Percentiles rank a stretch among this genome's conserved stretches.
Evolutionary conservation across 495 filamentous ascomycete genomes (phyloP).

Genomic region (Xylaria sp.): DNA sequence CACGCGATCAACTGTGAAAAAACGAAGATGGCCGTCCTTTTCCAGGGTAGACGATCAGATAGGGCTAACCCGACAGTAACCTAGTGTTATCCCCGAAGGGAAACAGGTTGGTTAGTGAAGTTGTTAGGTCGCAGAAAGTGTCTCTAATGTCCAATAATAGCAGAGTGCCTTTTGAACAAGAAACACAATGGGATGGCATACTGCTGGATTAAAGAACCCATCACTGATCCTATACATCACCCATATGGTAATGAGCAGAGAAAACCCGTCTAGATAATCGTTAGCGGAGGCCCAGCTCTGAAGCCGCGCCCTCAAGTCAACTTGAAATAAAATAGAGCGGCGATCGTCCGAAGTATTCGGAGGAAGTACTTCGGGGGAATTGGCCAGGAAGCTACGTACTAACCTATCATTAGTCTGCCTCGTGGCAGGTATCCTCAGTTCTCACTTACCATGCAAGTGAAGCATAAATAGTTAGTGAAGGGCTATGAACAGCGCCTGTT

Average conservation of each 20-base stretch:
- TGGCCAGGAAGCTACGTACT: constrained; percentile 48
- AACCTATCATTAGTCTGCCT: constrained; percentile 45
- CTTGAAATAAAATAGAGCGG: background rate
- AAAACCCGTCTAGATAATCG: constrained; percentile 60
- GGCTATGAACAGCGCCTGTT: constrained; percentile 18
- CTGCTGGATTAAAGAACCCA: constrained; percentile 71
- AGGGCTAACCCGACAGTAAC: constrained; percentile 60
- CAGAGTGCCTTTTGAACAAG: background rate
- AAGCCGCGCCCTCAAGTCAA: background rate
- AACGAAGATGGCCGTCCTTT: constrained; percentile 56
- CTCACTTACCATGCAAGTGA: constrained; percentile 34
- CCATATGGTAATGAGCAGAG: constrained; percentile 71
- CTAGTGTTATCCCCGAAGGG: constrained; percentile 23
- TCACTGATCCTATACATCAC: constrained; percentile 70
- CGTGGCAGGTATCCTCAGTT: background rate
- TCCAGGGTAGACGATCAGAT: constrained; percentile 54
- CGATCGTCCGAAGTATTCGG: background rate
- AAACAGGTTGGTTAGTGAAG: background rate
- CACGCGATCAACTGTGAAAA: constrained; percentile 60
- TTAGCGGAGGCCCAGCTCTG: constrained; percentile 11
- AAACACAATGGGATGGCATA: constrained; percentile 40
- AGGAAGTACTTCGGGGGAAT: no score
- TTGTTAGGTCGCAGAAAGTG: background rate
- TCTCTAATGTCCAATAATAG: background rate
- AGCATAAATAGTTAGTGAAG: constrained; percentile 36